phyloP scores from a whole-genome alignment of 371 early-diverging fungal genomes.

The Saksenaea vasiformis region DNA sequence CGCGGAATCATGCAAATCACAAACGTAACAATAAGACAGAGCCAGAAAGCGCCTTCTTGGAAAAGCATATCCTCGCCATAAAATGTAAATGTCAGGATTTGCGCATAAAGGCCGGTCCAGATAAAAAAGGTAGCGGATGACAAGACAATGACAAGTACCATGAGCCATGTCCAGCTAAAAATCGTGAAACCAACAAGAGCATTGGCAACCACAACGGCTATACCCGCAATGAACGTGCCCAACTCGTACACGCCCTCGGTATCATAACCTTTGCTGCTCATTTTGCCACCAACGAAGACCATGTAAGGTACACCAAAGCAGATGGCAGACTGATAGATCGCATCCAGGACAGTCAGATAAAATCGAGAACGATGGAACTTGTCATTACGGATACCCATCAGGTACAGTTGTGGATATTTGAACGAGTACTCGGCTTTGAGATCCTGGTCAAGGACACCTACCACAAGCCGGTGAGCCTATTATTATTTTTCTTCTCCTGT shows the following conservation, averaged over 20 bases:
- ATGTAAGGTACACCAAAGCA: conserved; percentile 75
- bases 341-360: conserved; percentile 84
- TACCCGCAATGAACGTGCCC: conserved; percentile 80
- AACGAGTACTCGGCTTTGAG: conserved; percentile 75
- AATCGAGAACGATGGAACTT: conserved; percentile 83
- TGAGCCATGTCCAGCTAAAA: conserved; percentile 82
- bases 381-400: conserved; percentile 82
- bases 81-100: conserved; percentile 40
- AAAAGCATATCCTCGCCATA: conserved; percentile 57
- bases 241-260: conserved; percentile 71
- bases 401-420: conserved; percentile 85
- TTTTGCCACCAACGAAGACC: conserved; percentile 52
- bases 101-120: conserved; percentile 58
- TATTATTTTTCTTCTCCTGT: neutral
- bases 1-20: conserved; percentile 56
- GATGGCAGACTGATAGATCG: conserved; percentile 87
- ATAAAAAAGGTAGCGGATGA: conserved; percentile 55
- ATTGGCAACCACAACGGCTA: conserved; percentile 81
- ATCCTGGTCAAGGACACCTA: conserved; percentile 90
- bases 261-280: conserved; percentile 57
- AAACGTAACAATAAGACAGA: conserved; percentile 51
- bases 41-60: conserved; percentile 58
- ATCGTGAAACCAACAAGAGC: conserved; percentile 81
- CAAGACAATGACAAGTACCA: conserved; percentile 58
- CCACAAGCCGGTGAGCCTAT: neutral